Percentiles rank a stretch among this genome's conserved stretches.
These are phyloP conservation scores for Penicillium sp. DNA, from an alignment of 2,329 filamentous ascomycete genomes.

Conservation along the genomic window DNA sequence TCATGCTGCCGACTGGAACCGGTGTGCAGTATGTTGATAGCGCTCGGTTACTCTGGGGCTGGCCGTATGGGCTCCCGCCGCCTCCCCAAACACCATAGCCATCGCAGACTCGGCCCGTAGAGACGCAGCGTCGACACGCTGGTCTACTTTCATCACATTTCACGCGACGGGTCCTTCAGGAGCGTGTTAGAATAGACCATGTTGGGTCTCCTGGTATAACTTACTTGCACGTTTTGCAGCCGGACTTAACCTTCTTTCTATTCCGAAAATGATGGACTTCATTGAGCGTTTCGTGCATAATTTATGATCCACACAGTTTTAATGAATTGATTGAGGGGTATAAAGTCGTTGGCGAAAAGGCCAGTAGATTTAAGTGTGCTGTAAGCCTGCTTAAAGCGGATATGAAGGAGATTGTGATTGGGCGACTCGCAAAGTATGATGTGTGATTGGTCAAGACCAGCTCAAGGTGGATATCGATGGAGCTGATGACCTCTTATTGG, in stretches of 20 bases:
- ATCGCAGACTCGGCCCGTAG: constrained; percentile 39
- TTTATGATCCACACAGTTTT: background rate
- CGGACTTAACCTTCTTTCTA: constrained; percentile 25
- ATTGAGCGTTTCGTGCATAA: constrained; percentile 11
- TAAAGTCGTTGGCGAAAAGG: background rate
- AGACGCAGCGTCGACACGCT: constrained; percentile 37
- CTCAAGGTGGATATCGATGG: background rate
- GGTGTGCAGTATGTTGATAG: constrained; percentile 16
- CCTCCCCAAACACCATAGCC: constrained; percentile 48
- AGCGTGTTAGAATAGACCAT: background rate
- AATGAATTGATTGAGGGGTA: background rate
- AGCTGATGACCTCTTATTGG: background rate
- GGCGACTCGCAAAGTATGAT: constrained; percentile 3
- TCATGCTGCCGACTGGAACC: constrained; percentile 13
- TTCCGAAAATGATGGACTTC: constrained; percentile 25
- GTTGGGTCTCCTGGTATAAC: background rate
- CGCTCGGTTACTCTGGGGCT: constrained; percentile 18
- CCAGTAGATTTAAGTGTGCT: background rate
- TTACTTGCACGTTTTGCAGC: constrained; percentile 37
- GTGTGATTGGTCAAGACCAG: background rate
- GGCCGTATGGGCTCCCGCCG: constrained; percentile 28
- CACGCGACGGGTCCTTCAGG: constrained; percentile 26
- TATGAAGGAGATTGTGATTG: constrained; percentile 8
- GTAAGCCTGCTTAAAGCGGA: background rate
- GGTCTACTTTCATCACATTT: constrained; percentile 43